These are phyloP conservation scores for Cinchona pubescens DNA, from an alignment of 257 asterid species.

Conservation along the genomic window DNA sequence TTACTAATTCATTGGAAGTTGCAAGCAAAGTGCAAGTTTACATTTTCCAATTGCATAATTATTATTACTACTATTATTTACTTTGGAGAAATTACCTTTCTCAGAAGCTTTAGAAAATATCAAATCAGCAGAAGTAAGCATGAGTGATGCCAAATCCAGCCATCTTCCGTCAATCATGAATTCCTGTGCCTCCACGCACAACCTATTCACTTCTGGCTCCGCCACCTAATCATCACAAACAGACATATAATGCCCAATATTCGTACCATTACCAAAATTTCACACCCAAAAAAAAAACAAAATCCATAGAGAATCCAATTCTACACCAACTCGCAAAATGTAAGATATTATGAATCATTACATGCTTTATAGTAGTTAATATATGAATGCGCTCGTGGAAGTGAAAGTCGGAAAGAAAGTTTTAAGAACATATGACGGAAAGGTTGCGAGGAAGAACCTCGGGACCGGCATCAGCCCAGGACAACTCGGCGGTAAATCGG, in stretches of 20 bases:
- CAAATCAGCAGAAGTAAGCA: slow-evolving; percentile 85
- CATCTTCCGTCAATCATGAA: slow-evolving; percentile 62
- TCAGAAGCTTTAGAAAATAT: slow-evolving; percentile 84
- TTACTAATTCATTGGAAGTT: too few species aligned
- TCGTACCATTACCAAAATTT: not conserved
- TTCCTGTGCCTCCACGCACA: slow-evolving; percentile 78
- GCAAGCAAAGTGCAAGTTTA: not conserved
- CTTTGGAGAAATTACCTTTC: slow-evolving; percentile 50
- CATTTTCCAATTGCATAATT: not conserved
- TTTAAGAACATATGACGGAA: not conserved
- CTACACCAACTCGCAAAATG: not conserved
- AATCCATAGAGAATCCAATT: not conserved
- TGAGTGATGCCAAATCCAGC: slow-evolving; percentile 79
- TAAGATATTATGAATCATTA: not conserved
- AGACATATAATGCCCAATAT: not conserved
- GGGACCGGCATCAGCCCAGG: slow-evolving; percentile 92
- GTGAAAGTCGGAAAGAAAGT: not conserved
- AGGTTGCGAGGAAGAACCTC: slow-evolving; percentile 37
- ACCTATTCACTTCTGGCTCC: slow-evolving; percentile 70
- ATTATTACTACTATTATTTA: not conserved
- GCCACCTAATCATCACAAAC: slow-evolving; percentile 54
- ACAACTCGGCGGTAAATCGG: slow-evolving; percentile 72
- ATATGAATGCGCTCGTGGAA: not conserved
- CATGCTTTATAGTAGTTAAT: not conserved
- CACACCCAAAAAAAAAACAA: not conserved